Evolutionary conservation across 148 eudicot genomes (phyloP).

Genomic region (Heliamphora exappendiculata): DNA sequence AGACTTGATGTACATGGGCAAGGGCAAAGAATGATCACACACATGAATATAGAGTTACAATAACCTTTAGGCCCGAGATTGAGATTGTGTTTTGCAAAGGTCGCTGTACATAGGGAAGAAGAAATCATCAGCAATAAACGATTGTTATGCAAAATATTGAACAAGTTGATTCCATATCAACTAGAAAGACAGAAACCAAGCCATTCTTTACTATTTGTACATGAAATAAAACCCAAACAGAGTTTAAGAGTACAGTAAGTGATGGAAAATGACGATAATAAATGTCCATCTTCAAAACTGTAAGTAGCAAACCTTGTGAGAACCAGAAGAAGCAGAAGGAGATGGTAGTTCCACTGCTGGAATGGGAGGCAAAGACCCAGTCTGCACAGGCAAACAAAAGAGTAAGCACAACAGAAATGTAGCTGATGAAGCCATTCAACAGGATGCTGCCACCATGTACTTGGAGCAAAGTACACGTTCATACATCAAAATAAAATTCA

Average conservation of each 20-base stretch:
- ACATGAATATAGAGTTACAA: neutral
- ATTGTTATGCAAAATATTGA: neutral
- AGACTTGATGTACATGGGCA: neutral
- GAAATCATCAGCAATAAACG: neutral
- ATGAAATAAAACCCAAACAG: neutral
- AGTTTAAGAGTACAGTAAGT: neutral
- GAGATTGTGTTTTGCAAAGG: conserved; percentile 25
- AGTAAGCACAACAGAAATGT: neutral
- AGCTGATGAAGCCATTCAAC: neutral
- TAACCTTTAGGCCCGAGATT: conserved; percentile 51
- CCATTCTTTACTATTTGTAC: neutral
- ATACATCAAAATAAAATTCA: neutral
- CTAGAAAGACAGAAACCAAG: neutral
- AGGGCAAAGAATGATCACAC: neutral
- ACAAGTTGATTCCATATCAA: neutral
- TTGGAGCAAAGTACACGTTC: neutral
- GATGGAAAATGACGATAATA: neutral
- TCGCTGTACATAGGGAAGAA: conserved; percentile 23
- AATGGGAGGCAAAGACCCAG: conserved; percentile 40
- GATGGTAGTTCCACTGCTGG: conserved; percentile 38
- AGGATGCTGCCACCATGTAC: neutral
- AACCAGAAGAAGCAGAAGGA: conserved; percentile 40
- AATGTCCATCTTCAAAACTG: neutral
- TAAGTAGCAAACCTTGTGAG: conserved; percentile 32
- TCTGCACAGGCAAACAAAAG: conserved; percentile 28